phyloP scores from a whole-genome alignment of 163 green algal genomes.

The Chlorella variabilis region DNA sequence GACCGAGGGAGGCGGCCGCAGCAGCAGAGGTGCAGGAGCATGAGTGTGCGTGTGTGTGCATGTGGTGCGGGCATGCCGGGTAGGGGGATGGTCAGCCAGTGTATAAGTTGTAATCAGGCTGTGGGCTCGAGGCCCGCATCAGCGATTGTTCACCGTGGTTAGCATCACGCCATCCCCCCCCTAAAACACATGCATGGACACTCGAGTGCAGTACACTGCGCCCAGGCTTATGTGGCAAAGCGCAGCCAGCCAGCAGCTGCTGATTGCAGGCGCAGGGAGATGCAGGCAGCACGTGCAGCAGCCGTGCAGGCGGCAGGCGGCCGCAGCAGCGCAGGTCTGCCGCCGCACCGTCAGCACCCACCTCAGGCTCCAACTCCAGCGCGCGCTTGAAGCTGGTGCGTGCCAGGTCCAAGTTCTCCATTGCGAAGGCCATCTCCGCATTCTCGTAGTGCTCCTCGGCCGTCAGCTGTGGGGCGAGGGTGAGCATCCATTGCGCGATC shows the following conservation, averaged over 20 bases:
- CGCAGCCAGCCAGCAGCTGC: no score
- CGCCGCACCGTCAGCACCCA: background rate
- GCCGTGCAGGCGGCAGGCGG: no score
- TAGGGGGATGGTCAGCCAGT: constrained; percentile 9
- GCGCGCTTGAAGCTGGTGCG: constrained; percentile 28
- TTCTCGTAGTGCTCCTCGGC: constrained; percentile 45
- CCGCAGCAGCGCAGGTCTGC: no score
- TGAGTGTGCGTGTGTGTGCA: no score
- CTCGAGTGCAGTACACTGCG: no score
- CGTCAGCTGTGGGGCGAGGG: constrained; percentile 6
- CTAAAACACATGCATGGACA: no score
- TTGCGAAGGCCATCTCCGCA: constrained; percentile 41
- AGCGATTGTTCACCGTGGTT: constrained; percentile 40
- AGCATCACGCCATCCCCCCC: constrained; percentile 33
- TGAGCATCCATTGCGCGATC: background rate
- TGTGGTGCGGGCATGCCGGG: no score
- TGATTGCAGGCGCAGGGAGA: no score
- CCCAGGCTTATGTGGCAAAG: no score
- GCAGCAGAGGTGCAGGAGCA: background rate
- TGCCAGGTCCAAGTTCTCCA: constrained; percentile 31
- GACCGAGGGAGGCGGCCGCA: background rate
- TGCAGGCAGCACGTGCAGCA: no score
- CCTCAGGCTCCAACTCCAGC: constrained; percentile 44
- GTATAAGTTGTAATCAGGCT: constrained; percentile 36
- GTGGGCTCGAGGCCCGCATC: constrained; percentile 5